Evolutionary conservation across 2,329 filamentous ascomycete species (phyloP), one percentile per base, ranked within the genome.

Genomic region (Atkinsonella texensis): DNA sequence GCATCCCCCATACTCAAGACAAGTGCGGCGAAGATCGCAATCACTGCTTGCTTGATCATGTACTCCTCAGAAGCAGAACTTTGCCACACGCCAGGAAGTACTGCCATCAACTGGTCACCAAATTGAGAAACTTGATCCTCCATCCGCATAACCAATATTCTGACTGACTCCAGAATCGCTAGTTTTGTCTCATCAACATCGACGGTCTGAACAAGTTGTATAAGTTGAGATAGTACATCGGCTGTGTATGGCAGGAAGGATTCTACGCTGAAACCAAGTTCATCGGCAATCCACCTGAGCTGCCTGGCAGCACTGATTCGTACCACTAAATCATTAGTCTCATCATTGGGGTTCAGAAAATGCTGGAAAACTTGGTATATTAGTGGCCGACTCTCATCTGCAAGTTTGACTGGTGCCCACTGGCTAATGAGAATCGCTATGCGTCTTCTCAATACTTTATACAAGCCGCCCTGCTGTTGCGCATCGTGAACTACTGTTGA

Each of bases 341-440:
- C 74, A 60, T 96, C 89, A 17, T 79, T 76, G 8, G 81, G 80
- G 59, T 89, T 84, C 18, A 98, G 75, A 13, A 98, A 76, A 65
- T 95, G 87, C 53, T 87, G 82, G 65, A 89, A 96, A 51, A 97
- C 88, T 61, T 91, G 84, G 62, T 95, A 97, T 5, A 95, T 81
- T 18, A 90, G 71, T 0, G 84, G 76, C 53, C 84, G 78, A 60
- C 84, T 87, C 38, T 80, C 68, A 39, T 83, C 74, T 0, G 81
- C 76, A 5, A 91, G 75, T 60, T 87, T 85, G 56, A 96, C 80
- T 0, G 87, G 79, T 2, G 93, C 83, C 91, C 93, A 97, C 63
- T 95, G 84, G 23, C 87, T 88, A 23, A 97, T 77, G 41, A 97
- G 71, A 52, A 98, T 94, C 2, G 89, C 87, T 51, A 94, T 89